A percentile compares a stretch with the other conserved stretches of the same genome.
These are phyloP conservation scores for Penicillium paradoxum DNA, from an alignment of 495 filamentous ascomycete species.

Conservation along the genomic window DNA sequence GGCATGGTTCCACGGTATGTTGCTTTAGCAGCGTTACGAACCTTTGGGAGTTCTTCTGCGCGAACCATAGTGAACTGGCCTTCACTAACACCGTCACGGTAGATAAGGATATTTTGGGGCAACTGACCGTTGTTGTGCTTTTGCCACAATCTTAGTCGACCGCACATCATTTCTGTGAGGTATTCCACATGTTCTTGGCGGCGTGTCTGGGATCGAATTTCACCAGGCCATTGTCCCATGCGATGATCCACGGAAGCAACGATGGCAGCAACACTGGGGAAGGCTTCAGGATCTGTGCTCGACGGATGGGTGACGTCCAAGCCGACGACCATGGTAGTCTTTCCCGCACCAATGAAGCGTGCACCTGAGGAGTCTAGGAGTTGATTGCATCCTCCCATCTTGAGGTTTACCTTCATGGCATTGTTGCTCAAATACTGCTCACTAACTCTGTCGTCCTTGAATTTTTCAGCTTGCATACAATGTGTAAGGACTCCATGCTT, in stretches of 20 bases:
- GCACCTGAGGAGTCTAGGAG: conserved; percentile 41
- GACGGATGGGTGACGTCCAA: conserved; percentile 86
- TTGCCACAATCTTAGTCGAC: conserved; percentile 56
- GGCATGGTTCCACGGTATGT: conserved; percentile 46
- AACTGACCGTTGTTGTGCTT: conserved; percentile 38
- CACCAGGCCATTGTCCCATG: conserved; percentile 65
- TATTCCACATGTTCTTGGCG: conserved; percentile 55
- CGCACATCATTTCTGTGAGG: conserved; percentile 48
- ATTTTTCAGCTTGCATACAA: conserved; percentile 41
- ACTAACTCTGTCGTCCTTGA: conserved; percentile 13
- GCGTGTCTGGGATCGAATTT: conserved; percentile 51
- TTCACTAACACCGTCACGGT: conserved; percentile 83
- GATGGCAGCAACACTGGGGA: conserved; percentile 68
- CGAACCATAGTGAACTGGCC: conserved; percentile 62
- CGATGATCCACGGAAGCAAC: conserved; percentile 62
- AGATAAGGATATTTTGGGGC: conserved; percentile 72
- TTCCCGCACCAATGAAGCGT: conserved; percentile 46
- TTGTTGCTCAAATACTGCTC: conserved; percentile 66
- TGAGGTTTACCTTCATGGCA: conserved; percentile 74
- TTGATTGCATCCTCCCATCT: conserved; percentile 74
- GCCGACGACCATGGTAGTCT: conserved; percentile 77
- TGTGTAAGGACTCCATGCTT: conserved; percentile 56
- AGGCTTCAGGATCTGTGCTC: conserved; percentile 47
- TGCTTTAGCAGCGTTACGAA: conserved; percentile 51
- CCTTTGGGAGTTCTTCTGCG: conserved; percentile 42